Conservation (phyloP, 225 moss, liverwort and hornwort species). For the Antitrichia curtipendula region DNA sequence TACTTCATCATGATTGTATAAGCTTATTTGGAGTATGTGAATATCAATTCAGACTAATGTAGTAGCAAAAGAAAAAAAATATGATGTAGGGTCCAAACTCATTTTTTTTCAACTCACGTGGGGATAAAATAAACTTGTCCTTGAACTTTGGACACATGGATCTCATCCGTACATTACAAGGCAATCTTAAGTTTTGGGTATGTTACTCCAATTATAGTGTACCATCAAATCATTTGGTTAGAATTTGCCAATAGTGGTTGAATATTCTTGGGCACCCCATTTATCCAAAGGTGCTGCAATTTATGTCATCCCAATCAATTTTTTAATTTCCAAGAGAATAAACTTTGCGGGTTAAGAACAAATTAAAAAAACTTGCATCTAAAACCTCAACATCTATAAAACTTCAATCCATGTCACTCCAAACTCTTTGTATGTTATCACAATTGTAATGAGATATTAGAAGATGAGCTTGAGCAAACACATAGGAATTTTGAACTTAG, state of each 20-base stretch:
- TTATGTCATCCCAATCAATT: background rate
- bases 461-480: background rate
- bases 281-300: background rate
- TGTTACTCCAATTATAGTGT: background rate
- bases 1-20: no score
- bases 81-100: rapidly evolving
- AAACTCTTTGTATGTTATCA: background rate
- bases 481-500: rapidly evolving
- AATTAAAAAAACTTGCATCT: background rate
- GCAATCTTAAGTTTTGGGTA: background rate
- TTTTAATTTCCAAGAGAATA: rapidly evolving
- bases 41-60: rapidly evolving
- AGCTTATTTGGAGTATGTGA: background rate
- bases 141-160: background rate
- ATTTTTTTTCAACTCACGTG: background rate
- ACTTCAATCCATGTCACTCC: background rate
- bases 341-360: background rate
- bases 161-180: background rate
- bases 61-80: background rate
- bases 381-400: background rate
- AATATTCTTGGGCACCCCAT: background rate
- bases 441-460: background rate
- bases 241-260: no score
- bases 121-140: background rate
- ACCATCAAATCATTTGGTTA: background rate